Evolutionary conservation across 2,329 filamentous ascomycete species (phyloP), one percentile per base, ranked within the genome.

Genomic region (Xylariomycetidae sp.): DNA sequence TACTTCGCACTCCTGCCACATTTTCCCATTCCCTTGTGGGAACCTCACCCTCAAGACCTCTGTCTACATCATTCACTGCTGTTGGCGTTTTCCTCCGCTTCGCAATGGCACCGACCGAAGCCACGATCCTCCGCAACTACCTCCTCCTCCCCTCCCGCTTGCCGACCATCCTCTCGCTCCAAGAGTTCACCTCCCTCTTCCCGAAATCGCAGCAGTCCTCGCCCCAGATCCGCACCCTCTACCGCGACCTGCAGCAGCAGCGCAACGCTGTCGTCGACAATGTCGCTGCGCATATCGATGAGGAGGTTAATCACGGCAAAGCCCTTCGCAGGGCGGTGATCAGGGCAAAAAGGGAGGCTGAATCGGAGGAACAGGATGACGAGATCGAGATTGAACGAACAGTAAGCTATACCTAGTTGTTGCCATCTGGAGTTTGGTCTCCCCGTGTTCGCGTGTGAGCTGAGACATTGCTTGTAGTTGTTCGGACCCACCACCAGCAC

Each of bases 221-320:
- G 29, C 74, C 82, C 0, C 77, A 82, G 35, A 70, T 90, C 29
- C 75, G 77, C 36, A 65, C 70, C 1, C 68, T 95, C 5, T 94
- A 93, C 55, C 77, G 83, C 29, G 84, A 92, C 55, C 70, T 94
- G 3, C 84, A 92, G 50, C 72, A 79, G 38, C 75, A 88, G 53
- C 77, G 87, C 34, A 77, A 80, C 40, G 69, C 72, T 29, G 66
- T 82, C 9, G 71, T 87, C 34, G 83, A 90, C 47, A 57, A 65
- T 4, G 79, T 93, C 10, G 69, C 76, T 50, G 57, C 59, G 7
- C 83, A 76, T 46, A 82, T 89, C 37, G 68, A 70, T 6, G 61
- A 63, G n/a, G 82, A 89, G 56, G 70, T 73, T 29, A 73, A 70
- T 49, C 66, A 70, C 19, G 80, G 80, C 18, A 72, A 70, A 41